phyloP scores from a whole-genome alignment of 257 asterid species.

The Parsonsia alboflavescens region DNA sequence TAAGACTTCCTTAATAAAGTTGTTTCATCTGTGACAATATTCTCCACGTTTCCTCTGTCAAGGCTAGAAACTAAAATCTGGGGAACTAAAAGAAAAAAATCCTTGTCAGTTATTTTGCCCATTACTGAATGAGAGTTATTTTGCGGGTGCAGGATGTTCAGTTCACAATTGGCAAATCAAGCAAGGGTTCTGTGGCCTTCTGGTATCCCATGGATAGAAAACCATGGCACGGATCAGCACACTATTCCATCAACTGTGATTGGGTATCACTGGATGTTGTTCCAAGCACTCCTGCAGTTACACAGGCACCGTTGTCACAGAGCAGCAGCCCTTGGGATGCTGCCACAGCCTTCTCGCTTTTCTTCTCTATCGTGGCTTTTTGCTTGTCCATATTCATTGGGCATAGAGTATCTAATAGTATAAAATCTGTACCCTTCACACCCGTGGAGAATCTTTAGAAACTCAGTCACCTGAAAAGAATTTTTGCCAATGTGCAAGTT shows the following conservation, averaged over 20 bases:
- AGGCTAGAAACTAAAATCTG: background rate
- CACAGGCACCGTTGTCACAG: slow-evolving; percentile 25
- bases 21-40: background rate
- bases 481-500: background rate
- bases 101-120: background rate
- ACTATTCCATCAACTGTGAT: slow-evolving; percentile 63
- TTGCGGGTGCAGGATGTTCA: slow-evolving; percentile 58
- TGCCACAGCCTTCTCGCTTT: slow-evolving; percentile 62
- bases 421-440: slow-evolving; percentile 42
- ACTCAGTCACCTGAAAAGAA: background rate
- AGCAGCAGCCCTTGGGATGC: slow-evolving; percentile 60
- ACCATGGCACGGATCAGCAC: slow-evolving; percentile 79
- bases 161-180: slow-evolving; percentile 53
- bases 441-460: slow-evolving; percentile 50
- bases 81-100: no score
- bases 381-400: slow-evolving; percentile 57
- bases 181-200: slow-evolving; percentile 67
- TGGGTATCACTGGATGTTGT: slow-evolving; percentile 60
- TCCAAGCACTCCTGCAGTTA: slow-evolving; percentile 31
- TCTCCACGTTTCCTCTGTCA: background rate
- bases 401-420: slow-evolving; percentile 45
- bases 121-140: background rate
- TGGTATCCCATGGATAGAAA: slow-evolving; percentile 68
- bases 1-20: background rate
- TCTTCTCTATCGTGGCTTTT: slow-evolving; percentile 57